These are phyloP conservation scores for Aspergillus sp. DNA, from an alignment of 2,329 filamentous ascomycete species.

Conservation along the genomic window DNA sequence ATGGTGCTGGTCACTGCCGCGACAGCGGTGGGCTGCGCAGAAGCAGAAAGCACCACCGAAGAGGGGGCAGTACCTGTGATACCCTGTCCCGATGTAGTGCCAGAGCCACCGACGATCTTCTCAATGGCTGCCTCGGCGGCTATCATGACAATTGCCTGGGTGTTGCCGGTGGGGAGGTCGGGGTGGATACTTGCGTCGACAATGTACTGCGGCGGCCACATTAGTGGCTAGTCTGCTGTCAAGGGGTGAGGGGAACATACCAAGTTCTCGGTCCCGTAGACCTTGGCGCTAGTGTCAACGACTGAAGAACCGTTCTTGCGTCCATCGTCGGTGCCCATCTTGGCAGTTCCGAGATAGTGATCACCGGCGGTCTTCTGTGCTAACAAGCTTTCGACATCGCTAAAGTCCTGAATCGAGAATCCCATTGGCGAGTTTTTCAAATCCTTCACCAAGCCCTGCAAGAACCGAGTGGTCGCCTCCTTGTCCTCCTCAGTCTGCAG, in stretches of 20 bases:
- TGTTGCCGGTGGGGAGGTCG: slow-evolving; percentile 61
- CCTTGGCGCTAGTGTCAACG: slow-evolving; percentile 57
- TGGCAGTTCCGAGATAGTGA: slow-evolving; percentile 48
- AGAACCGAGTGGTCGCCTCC: slow-evolving; percentile 8
- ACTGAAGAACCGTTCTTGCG: slow-evolving; percentile 51
- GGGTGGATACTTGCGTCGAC: slow-evolving; percentile 65
- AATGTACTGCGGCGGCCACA: slow-evolving; percentile 40
- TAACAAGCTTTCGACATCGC: slow-evolving; percentile 9
- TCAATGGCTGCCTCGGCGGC: slow-evolving; percentile 55
- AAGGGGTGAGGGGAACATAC: slow-evolving; percentile 5
- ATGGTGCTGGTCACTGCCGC: neutral
- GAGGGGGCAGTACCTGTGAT: neutral
- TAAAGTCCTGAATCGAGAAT: slow-evolving; percentile 9
- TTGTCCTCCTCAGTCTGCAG: slow-evolving; percentile 12
- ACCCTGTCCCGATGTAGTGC: neutral
- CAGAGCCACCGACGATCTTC: slow-evolving; percentile 40
- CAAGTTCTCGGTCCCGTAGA: slow-evolving; percentile 62
- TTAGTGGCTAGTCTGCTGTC: too few species aligned
- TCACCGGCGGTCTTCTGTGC: slow-evolving; percentile 40
- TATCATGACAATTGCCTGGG: slow-evolving; percentile 57
- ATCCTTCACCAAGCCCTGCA: slow-evolving; percentile 8
- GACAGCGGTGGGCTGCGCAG: too few species aligned
- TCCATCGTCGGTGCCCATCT: slow-evolving; percentile 54
- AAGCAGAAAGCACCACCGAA: neutral
- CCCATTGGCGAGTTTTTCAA: slow-evolving; percentile 8